A percentile compares a stretch with the other conserved stretches of the same genome.
phyloP scores from a whole-genome alignment of 805 yeast species.

The Teunomyces atbi region DNA sequence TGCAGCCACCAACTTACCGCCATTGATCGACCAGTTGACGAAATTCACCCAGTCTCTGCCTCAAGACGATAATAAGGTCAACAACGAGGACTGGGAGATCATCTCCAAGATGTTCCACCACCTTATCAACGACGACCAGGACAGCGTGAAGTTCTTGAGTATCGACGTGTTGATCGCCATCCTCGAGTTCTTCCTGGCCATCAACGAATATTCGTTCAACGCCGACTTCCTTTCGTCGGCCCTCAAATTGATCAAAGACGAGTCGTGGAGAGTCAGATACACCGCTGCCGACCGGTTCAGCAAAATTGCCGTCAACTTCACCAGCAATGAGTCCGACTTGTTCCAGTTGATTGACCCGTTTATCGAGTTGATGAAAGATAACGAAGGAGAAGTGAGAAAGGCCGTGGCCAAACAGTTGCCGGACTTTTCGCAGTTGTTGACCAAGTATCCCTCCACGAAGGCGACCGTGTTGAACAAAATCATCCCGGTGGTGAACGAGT shows the following conservation, averaged over 20 bases:
- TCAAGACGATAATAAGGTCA: slow-evolving; percentile 34
- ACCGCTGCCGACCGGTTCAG: slow-evolving; percentile 96
- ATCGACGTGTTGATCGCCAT: slow-evolving; percentile 87
- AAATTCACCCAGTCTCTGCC: slow-evolving; percentile 43
- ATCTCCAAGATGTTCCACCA: slow-evolving; percentile 79
- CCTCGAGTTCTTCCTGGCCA: slow-evolving; percentile 61
- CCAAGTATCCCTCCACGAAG: slow-evolving; percentile 30
- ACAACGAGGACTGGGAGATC: slow-evolving; percentile 69
- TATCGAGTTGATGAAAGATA: slow-evolving; percentile 77
- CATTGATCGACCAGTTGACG: slow-evolving; percentile 56
- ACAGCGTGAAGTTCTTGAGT: slow-evolving; percentile 86
- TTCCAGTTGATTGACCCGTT: slow-evolving; percentile 68
- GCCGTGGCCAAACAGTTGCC: slow-evolving; percentile 93
- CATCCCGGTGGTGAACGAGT: slow-evolving; percentile 76
- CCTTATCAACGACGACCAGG: slow-evolving; percentile 83
- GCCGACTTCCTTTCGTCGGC: slow-evolving; percentile 64
- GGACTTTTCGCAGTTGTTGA: slow-evolving; percentile 57
- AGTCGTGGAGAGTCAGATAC: slow-evolving; percentile 97
- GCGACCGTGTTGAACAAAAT: slow-evolving; percentile 63
- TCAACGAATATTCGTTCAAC: slow-evolving; percentile 57
- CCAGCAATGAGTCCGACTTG: slow-evolving; percentile 53
- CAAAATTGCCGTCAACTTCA: slow-evolving; percentile 64
- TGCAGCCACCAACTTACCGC: slow-evolving; percentile 83
- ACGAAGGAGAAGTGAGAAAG: slow-evolving; percentile 95
- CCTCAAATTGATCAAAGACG: slow-evolving; percentile 74